Conservation (phyloP, 176 grass and related monocot species). For the Oryza officinalis region DNA sequence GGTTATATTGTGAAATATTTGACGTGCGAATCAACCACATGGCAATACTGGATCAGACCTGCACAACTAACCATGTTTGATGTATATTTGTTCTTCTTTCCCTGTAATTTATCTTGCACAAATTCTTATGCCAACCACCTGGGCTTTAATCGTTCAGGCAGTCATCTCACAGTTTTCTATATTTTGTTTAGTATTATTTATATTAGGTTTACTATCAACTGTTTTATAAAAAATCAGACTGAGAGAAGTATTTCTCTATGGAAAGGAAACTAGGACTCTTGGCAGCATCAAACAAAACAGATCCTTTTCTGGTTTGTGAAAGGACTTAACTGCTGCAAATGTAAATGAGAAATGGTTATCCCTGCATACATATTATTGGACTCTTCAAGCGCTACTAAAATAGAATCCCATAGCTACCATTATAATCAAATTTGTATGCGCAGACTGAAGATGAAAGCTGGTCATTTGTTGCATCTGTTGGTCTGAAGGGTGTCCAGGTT, state of each 20-base stretch:
- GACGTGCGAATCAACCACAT: not conserved
- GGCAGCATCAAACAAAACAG: not conserved
- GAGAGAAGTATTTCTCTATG: not conserved
- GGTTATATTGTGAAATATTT: not conserved
- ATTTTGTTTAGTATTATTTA: not conserved
- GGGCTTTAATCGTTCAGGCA: not conserved
- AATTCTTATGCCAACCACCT: not conserved
- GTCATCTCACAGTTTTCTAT: not conserved
- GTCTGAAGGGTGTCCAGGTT: conserved; percentile 84
- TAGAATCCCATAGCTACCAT: not conserved
- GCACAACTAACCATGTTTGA: not conserved
- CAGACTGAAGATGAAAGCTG: conserved; percentile 72
- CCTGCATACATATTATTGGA: not conserved
- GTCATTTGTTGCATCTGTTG: conserved; percentile 64
- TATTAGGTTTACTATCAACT: conserved; percentile 1
- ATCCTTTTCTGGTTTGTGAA: not conserved
- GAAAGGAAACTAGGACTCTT: not conserved
- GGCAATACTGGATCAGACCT: not conserved
- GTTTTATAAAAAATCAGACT: not conserved
- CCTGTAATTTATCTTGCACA: not conserved
- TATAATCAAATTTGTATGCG: conserved; percentile 20
- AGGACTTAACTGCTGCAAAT: not conserved
- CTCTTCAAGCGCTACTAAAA: not conserved
- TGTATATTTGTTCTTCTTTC: not conserved
- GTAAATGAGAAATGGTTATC: not conserved